Base-by-base conservation (phyloP, 805 yeast genomes). In the Spathaspora passalidarum region DNA sequence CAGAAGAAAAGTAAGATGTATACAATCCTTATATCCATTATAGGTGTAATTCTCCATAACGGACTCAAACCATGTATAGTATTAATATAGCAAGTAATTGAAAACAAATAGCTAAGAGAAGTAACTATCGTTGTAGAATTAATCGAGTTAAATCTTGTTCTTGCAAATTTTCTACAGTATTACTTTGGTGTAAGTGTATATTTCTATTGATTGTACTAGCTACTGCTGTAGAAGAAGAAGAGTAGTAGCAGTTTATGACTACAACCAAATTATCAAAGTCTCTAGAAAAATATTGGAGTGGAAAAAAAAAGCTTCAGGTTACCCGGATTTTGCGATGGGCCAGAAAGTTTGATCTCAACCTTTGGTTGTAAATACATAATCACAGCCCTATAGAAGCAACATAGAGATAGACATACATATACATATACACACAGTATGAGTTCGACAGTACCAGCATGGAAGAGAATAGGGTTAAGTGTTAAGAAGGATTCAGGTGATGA, bases 391-490 rank as follows among this genome's bases (percentile, higher is more conserved):
- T 29, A 29, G 17, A 8, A 29, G 13, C 10, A 29, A 11, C 13
- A 8, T 13, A n/a, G n/a, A n/a, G n/a, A n/a, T n/a, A n/a, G n/a
- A n/a, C n/a, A n/a, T n/a, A n/a, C n/a, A n/a, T n/a, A n/a, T n/a
- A n/a, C n/a, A n/a, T n/a, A 3, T 18, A 44, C 11, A 16, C 21
- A 17, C 17, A 13, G 5, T 8, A 49, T 46, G 46, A 42, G 43
- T 17, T 45, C 47, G n/a, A 40, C 47, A 11, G 49, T 59, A 32
- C 95, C 96, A 32, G 95, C 95, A 1, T 87, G 96, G 96, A 87
- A 87, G 61, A 74, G 81, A 55, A 72, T 84, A 6, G 96, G 96
- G 22, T 74, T 88, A 36, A 71, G 80, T 55, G 81, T 84, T 45
- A 75, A 81, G 52, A 69, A 75, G 38, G 69, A 70, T 5, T 51